Evolutionary conservation across 2,329 filamentous ascomycete genomes (phyloP).

Genomic region (Ophiobolus disseminans): DNA sequence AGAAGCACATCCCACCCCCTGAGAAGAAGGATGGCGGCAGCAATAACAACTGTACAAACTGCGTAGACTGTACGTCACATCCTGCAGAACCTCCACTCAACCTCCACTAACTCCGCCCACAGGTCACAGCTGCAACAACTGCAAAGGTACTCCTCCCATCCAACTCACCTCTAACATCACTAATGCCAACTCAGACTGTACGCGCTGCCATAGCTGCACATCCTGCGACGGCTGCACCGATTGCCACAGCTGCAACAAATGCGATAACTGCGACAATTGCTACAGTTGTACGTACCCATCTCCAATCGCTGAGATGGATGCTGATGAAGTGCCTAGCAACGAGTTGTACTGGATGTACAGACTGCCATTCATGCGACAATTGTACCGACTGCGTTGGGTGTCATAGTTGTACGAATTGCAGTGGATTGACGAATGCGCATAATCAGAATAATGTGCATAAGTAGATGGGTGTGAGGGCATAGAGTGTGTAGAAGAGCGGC

Average conservation of each 20-base stretch:
- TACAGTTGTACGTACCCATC: not conserved
- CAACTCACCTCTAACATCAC: not conserved
- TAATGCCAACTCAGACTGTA: not conserved
- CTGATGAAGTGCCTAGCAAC: too few species aligned
- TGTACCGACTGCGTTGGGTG: slow-evolving; percentile 5
- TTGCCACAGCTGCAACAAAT: not conserved
- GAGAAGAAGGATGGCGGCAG: not conserved
- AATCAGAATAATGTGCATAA: slow-evolving; percentile 13
- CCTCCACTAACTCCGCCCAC: too few species aligned
- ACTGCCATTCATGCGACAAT: not conserved
- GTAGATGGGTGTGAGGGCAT: not conserved
- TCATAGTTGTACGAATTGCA: slow-evolving; percentile 12
- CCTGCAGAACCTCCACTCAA: not conserved
- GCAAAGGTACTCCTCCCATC: not conserved
- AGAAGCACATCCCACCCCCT: not conserved
- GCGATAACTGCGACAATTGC: not conserved
- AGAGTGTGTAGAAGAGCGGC: not conserved
- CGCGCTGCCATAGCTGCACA: not conserved
- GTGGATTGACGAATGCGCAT: slow-evolving; percentile 14
- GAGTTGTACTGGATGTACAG: not conserved
- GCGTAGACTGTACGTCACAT: not conserved
- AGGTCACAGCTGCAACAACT: slow-evolving; percentile 1
- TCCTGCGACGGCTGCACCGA: not conserved
- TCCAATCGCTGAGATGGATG: not conserved
- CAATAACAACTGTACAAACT: slow-evolving; percentile 1